A percentile compares a stretch with the other conserved stretches of the same genome.
phyloP scores from a whole-genome alignment of 495 filamentous ascomycete species.

The Lasiosphaeriaceae sp. region DNA sequence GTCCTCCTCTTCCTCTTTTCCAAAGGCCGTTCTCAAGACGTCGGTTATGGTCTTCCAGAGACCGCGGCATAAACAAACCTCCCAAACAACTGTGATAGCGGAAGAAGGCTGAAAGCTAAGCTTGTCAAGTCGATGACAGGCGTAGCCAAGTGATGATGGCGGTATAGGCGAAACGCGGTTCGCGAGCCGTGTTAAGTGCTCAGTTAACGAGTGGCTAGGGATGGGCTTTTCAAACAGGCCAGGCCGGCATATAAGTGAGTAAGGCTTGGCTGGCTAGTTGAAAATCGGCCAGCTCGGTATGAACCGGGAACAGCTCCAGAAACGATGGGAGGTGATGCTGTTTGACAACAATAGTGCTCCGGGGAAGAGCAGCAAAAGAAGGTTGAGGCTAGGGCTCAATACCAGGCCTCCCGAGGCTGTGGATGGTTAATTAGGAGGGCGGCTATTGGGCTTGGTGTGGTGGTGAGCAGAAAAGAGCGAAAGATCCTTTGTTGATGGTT shows the following conservation, averaged over 20 bases:
- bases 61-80: neutral
- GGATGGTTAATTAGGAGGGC: neutral
- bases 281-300: neutral
- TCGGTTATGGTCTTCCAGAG: constrained; percentile 12
- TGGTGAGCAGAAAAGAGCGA: neutral
- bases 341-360: neutral
- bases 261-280: neutral
- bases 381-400: constrained; percentile 12
- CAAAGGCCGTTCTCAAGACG: neutral
- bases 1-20: neutral
- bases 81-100: neutral
- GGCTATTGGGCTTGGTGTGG: neutral
- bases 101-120: neutral
- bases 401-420: constrained; percentile 4
- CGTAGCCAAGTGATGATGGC: neutral
- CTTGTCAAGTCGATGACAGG: neutral
- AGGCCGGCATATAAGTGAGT: constrained; percentile 9
- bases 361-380: constrained; percentile 10
- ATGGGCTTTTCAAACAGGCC: constrained; percentile 4
- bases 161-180: constrained; percentile 22
- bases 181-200: constrained; percentile 24
- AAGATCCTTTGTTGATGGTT: neutral
- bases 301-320: constrained; percentile 9
- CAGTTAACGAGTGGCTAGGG: constrained; percentile 2
- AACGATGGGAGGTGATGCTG: constrained; percentile 4